Evolutionary conservation across 306 rosid species (phyloP).

Genomic region (Arachis hypogaea): DNA sequence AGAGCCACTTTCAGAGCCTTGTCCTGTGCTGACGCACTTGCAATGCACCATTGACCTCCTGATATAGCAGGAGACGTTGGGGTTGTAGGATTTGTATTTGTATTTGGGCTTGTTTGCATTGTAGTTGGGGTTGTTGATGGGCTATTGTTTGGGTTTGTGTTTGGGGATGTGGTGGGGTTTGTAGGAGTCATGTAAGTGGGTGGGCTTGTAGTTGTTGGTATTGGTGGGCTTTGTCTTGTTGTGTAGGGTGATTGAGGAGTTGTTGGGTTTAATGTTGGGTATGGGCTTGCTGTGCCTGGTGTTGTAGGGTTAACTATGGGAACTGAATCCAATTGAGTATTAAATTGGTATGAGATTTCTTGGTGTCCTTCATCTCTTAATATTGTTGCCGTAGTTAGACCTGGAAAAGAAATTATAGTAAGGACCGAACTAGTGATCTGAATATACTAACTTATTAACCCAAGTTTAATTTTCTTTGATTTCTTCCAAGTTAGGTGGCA

Average conservation of each 20-base stretch:
- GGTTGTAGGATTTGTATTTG: conserved; percentile 28
- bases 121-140: conserved; percentile 39
- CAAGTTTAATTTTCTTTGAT: not conserved
- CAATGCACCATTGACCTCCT: conserved; percentile 79
- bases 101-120: conserved; percentile 40
- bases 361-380: conserved; percentile 48
- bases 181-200: conserved; percentile 31
- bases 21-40: conserved; percentile 72
- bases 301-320: conserved; percentile 79
- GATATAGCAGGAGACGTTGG: conserved; percentile 48
- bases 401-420: conserved; percentile 57
- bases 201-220: conserved; percentile 27
- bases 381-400: conserved; percentile 49
- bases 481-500: conserved; percentile 26
- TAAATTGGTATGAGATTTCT: conserved; percentile 49
- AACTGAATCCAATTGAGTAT: conserved; percentile 53
- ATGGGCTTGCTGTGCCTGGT: conserved; percentile 61
- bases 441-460: not conserved
- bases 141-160: conserved; percentile 37
- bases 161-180: conserved; percentile 37
- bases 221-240: conserved; percentile 44
- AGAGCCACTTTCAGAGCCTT: conserved; percentile 90
- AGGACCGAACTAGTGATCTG: conserved; percentile 5
- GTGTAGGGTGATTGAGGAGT: conserved; percentile 56
- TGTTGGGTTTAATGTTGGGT: conserved; percentile 47